phyloP scores from a whole-genome alignment of 2,329 filamentous ascomycete genomes.

The Ophiostoma perfectum region DNA sequence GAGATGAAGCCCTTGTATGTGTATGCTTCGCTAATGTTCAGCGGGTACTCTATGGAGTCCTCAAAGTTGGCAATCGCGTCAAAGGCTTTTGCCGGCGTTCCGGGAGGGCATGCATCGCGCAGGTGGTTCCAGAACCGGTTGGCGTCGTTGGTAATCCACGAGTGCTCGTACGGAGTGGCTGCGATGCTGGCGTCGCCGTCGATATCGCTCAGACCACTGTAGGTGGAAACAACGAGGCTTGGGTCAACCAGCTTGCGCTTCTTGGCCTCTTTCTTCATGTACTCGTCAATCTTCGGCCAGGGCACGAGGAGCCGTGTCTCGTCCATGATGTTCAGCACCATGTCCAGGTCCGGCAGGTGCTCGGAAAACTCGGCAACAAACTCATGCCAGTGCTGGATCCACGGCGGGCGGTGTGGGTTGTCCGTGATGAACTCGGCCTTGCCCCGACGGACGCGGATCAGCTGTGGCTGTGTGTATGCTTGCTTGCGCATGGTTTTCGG shows the following conservation, averaged over 20 bases:
- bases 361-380: conserved; percentile 48
- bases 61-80: conserved; percentile 36
- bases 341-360: conserved; percentile 58
- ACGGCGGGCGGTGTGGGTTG: conserved; percentile 37
- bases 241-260: conserved; percentile 38
- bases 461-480: conserved; percentile 40
- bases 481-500: conserved; percentile 32
- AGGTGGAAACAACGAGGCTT: conserved; percentile 40
- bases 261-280: conserved; percentile 45
- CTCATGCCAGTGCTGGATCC: conserved; percentile 44
- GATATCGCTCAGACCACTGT: conserved; percentile 38
- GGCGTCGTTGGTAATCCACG: conserved; percentile 43
- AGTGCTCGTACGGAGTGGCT: conserved; percentile 37
- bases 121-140: conserved; percentile 55
- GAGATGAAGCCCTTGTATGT: conserved; percentile 43
- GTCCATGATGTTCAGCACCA: conserved; percentile 60
- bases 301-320: conserved; percentile 57
- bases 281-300: conserved; percentile 49
- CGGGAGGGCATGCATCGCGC: conserved; percentile 52
- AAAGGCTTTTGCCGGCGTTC: conserved; percentile 42
- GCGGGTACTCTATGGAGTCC: conserved; percentile 20
- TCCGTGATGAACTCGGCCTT: conserved; percentile 37
- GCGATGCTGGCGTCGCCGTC: conserved; percentile 31
- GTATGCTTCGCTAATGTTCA: conserved; percentile 27
- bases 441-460: conserved; percentile 45